phyloP scores from a whole-genome alignment of 805 yeast genomes.

The Nakazawaea wyomingensis region DNA sequence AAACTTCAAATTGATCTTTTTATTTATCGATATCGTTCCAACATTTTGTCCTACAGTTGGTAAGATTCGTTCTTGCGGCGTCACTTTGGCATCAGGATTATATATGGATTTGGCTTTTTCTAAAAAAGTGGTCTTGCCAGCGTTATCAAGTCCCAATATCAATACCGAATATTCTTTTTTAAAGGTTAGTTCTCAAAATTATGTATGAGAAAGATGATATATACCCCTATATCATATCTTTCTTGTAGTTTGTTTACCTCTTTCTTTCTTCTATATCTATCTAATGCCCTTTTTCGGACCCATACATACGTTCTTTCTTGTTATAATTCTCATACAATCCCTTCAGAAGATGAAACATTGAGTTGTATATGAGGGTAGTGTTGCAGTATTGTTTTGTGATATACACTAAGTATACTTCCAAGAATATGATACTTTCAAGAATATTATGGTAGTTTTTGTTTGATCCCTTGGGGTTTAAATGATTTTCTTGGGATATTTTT shows the following conservation, averaged over 20 bases:
- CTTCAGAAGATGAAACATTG: conserved; percentile 64
- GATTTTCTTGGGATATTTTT: too few relatives aligned
- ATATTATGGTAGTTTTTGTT: too few relatives aligned
- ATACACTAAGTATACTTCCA: too few relatives aligned
- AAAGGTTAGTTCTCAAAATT: too few relatives aligned
- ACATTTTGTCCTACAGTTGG: conserved; percentile 97
- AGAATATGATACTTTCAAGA: too few relatives aligned
- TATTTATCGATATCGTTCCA: conserved; percentile 34
- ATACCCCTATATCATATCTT: too few relatives aligned
- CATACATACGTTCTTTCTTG: conserved; percentile 43
- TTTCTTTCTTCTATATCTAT: too few relatives aligned
- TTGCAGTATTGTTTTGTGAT: neutral
- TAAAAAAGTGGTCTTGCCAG: conserved; percentile 85
- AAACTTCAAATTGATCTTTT: conserved; percentile 56
- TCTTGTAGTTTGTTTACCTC: too few relatives aligned
- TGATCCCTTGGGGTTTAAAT: too few relatives aligned
- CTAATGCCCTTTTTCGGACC: too few relatives aligned
- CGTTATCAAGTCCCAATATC: conserved; percentile 88
- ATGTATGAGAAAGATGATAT: too few relatives aligned
- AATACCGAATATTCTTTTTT: conserved; percentile 68
- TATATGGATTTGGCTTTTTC: conserved; percentile 60
- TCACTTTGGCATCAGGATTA: conserved; percentile 37
- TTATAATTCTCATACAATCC: conserved; percentile 58
- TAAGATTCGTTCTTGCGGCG: conserved; percentile 57
- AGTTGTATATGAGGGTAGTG: neutral